Base-by-base conservation (phyloP, 2,329 filamentous ascomycete genomes). In the Phaeosphaeriaceae sp. region DNA sequence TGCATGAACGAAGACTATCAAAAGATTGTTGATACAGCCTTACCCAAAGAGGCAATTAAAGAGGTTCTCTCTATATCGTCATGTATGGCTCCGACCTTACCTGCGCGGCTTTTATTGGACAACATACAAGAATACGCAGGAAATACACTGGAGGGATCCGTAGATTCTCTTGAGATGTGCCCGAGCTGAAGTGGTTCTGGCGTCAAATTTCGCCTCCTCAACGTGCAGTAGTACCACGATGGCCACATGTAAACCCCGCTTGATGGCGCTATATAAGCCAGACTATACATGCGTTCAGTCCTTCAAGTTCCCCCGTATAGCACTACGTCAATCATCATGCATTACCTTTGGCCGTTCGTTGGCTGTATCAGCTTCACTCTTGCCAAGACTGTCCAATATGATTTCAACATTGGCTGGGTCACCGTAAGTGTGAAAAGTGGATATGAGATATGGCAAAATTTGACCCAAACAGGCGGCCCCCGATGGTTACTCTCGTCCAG, bases 381-480 rank as follows among this genome's bases (percentile, higher is more conserved):
- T 48, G 60, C 67, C n/a, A 69, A 71, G 44, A 82, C 76, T 2
- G 77, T 82, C 49, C 80, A 73, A 20, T 81, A 81, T 58, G 77
- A 85, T 62, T 86, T 81, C 66, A 81, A 84, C 63, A 78, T 86
- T 56, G 81, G 79, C 10, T 86, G 85, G 83, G 80, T 85, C 2
- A 61, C 66, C 36, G 68, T 68, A 51, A 45, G 21, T 2, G 20
- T 21, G 6, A 19, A 20, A 20, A 21, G 19, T 45, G 19, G 5
- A 21, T n/a, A n/a, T n/a, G n/a, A n/a, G n/a, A n/a, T n/a, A n/a
- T n/a, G n/a, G n/a, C n/a, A n/a, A n/a, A n/a, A n/a, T n/a, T n/a
- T n/a, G n/a, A n/a, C n/a, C n/a, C n/a, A 11, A 10, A 10, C 42
- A 45, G 42, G 42, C 42, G 11, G 42, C 42, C 7, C 42, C 42